phyloP scores from a whole-genome alignment of 345 rosid species.

The Eucalyptus viminalis region DNA sequence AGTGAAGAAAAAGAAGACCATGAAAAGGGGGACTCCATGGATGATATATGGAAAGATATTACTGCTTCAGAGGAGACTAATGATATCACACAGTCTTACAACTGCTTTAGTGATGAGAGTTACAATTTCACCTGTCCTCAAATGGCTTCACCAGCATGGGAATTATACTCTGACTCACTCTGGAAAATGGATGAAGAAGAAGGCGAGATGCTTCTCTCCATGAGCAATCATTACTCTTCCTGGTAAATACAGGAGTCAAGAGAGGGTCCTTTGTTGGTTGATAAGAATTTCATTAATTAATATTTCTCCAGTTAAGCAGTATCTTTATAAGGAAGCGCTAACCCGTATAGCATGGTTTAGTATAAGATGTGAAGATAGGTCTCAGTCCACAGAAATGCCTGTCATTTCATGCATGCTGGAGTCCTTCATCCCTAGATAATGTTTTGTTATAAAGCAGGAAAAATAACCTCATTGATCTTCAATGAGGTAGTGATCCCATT shows the following conservation, averaged over 20 bases:
- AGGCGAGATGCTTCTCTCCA: conserved; percentile 39
- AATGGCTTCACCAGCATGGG: conserved; percentile 55
- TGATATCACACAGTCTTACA: conserved; percentile 33
- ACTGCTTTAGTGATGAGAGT: conserved; percentile 31
- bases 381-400: neutral
- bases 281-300: conserved; percentile 42
- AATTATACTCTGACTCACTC: conserved; percentile 33
- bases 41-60: conserved; percentile 90
- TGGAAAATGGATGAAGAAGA: conserved; percentile 69
- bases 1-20: conserved; percentile 18
- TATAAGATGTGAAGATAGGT: neutral
- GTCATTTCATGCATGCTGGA: neutral
- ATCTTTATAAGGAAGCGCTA: conserved; percentile 12
- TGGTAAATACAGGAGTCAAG: conserved; percentile 18
- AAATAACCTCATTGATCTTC: neutral
- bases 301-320: neutral
- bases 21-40: conserved; percentile 48
- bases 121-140: conserved; percentile 30
- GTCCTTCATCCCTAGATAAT: neutral
- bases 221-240: conserved; percentile 13
- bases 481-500: neutral
- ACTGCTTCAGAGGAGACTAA: conserved; percentile 31
- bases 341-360: conserved; percentile 21
- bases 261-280: conserved; percentile 29
- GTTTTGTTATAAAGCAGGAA: neutral